phyloP scores from a whole-genome alignment of 2,329 filamentous ascomycete species.

The Thelonectria discophora region DNA sequence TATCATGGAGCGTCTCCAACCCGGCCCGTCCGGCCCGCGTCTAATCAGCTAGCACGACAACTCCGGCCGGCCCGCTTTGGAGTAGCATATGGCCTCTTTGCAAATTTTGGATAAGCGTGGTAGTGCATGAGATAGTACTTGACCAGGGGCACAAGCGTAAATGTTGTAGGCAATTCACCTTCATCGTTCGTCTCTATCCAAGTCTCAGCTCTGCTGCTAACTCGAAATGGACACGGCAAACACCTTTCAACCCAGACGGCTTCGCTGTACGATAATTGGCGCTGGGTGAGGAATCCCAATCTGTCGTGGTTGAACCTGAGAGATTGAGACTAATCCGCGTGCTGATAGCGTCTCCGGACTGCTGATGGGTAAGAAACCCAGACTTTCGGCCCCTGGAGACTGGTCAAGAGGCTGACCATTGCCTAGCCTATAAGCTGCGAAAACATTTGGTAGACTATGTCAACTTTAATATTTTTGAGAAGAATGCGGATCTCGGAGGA shows the following conservation, averaged over 20 bases:
- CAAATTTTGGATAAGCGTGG: too few relatives aligned
- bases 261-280: slow-evolving; percentile 34
- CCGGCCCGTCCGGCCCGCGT: slow-evolving; percentile 15
- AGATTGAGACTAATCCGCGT: neutral
- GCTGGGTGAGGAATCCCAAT: slow-evolving; percentile 21
- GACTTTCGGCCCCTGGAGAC: neutral
- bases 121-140: neutral
- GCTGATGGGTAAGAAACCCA: slow-evolving; percentile 20
- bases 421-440: slow-evolving; percentile 33
- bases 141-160: neutral
- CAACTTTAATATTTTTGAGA: slow-evolving; percentile 51
- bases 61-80: slow-evolving; percentile 5
- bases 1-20: neutral
- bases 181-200: too few relatives aligned
- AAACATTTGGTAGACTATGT: slow-evolving; percentile 30
- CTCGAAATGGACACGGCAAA: slow-evolving; percentile 2
- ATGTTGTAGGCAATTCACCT: neutral
- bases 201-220: neutral
- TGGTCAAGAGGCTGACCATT: neutral
- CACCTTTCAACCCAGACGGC: neutral
- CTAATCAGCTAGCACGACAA: neutral
- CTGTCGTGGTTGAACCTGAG: neutral
- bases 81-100: neutral
- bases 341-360: slow-evolving; percentile 21
- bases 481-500: slow-evolving; percentile 54